Conservation (phyloP, 2,329 filamentous ascomycete genomes). For the Penicillium hesseltinei region DNA sequence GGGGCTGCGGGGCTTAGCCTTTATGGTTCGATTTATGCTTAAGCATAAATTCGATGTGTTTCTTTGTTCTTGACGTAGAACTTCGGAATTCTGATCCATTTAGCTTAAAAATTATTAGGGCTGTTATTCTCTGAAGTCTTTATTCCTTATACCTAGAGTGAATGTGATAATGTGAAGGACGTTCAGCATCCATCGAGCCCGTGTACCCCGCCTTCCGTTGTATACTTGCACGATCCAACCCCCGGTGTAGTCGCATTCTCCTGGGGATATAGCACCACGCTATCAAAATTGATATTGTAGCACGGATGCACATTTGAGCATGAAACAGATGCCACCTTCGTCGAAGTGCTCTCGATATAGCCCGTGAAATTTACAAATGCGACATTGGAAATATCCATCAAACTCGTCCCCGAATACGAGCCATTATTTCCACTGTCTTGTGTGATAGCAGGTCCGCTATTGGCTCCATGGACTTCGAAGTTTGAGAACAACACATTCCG, state of each 20-base stretch:
- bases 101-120: too few relatives aligned
- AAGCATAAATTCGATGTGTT: not conserved
- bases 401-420: conserved; percentile 48
- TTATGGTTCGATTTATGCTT: not conserved
- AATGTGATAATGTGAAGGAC: too few relatives aligned
- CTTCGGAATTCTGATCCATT: not conserved
- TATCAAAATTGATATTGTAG: conserved; percentile 50
- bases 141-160: too few relatives aligned
- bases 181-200: conserved; percentile 23
- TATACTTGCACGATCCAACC: conserved; percentile 39
- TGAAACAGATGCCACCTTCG: conserved; percentile 34
- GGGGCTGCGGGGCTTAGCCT: not conserved
- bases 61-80: not conserved
- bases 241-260: conserved; percentile 35
- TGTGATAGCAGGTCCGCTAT: conserved; percentile 45
- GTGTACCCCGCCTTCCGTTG: conserved; percentile 39
- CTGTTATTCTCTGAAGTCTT: too few relatives aligned
- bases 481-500: conserved; percentile 53
- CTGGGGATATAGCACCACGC: conserved; percentile 37
- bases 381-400: conserved; percentile 52
- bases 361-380: conserved; percentile 55
- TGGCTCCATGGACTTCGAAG: conserved; percentile 49
- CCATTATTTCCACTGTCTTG: conserved; percentile 54
- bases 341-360: conserved; percentile 37
- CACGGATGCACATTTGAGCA: conserved; percentile 53